phyloP scores from a whole-genome alignment of 352 stramenopile genomes.

The Phytopythium litorale region DNA sequence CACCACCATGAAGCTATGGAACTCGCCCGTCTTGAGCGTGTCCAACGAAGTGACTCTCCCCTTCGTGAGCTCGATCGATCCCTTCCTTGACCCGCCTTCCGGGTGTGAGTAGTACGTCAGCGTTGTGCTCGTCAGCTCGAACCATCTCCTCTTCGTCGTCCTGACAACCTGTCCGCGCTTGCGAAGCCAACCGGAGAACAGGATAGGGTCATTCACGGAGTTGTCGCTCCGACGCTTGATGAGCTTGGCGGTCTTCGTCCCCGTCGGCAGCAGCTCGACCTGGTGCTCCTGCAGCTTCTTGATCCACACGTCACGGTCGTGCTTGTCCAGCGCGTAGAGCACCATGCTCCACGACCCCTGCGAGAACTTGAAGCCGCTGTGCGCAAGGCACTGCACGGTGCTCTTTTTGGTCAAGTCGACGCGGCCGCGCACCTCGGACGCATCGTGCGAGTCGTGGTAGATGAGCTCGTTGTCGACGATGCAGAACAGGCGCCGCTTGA shows the following conservation, averaged over 20 bases:
- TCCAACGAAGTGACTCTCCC: constrained; percentile 61
- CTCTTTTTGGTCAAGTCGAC: constrained; percentile 69
- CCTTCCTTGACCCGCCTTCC: constrained; percentile 69
- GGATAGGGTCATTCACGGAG: constrained; percentile 41
- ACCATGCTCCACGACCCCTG: constrained; percentile 79
- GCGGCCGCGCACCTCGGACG: constrained; percentile 66
- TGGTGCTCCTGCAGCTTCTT: constrained; percentile 71
- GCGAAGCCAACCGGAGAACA: constrained; percentile 80
- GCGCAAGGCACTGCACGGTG: constrained; percentile 55
- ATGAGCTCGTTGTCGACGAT: constrained; percentile 84
- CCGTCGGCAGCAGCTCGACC: constrained; percentile 54
- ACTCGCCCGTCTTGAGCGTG: constrained; percentile 78
- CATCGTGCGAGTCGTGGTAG: constrained; percentile 81
- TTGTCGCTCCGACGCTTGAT: constrained; percentile 53
- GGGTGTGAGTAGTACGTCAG: constrained; percentile 80
- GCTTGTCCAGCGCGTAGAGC: constrained; percentile 70
- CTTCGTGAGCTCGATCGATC: constrained; percentile 54
- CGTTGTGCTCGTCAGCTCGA: constrained; percentile 64
- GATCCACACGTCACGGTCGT: constrained; percentile 83
- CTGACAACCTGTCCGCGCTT: constrained; percentile 85
- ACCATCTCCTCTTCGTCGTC: constrained; percentile 85
- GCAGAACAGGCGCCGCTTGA: constrained; percentile 85
- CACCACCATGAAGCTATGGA: constrained; percentile 75
- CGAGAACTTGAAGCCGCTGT: constrained; percentile 72
- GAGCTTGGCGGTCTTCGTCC: constrained; percentile 46